Evolutionary conservation across 2,329 filamentous ascomycete genomes (phyloP).

Genomic region (Leptographium flavum): DNA sequence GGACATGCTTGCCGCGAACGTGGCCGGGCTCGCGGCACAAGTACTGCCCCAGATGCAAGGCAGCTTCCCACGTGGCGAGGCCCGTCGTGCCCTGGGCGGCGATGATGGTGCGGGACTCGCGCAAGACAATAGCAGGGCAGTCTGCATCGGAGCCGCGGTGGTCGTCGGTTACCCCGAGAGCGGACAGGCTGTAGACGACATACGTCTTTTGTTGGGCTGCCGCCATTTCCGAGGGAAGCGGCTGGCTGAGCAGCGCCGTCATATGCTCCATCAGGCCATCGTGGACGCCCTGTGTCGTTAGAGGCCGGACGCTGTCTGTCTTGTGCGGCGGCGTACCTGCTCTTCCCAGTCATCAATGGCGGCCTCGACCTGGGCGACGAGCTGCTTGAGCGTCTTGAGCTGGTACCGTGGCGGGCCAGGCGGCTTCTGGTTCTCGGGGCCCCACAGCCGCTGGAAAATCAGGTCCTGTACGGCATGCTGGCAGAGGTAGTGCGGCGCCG

Average conservation of each 20-base stretch:
- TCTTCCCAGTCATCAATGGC: conserved; percentile 70
- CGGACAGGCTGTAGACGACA: background rate
- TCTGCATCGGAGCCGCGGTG: background rate
- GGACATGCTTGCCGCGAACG: conserved; percentile 40
- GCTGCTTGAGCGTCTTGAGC: conserved; percentile 55
- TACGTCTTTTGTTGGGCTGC: background rate
- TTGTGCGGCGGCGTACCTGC: conserved; percentile 56
- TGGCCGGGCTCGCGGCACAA: conserved; percentile 34
- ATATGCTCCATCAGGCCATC: background rate
- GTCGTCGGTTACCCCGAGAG: background rate
- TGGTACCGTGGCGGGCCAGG: conserved; percentile 54
- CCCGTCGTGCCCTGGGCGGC: conserved; percentile 61
- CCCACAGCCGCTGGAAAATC: conserved; percentile 45
- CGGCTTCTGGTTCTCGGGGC: conserved; percentile 21
- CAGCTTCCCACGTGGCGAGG: conserved; percentile 69
- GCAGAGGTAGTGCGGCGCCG: conserved; percentile 50
- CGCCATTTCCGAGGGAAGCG: background rate
- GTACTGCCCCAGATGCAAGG: conserved; percentile 57
- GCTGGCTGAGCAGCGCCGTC: background rate
- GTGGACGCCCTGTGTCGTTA: background rate
- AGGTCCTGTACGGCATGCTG: conserved; percentile 36
- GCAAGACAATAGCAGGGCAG: conserved; percentile 37
- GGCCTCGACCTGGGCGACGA: conserved; percentile 56
- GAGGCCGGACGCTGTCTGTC: no score
- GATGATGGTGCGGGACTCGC: conserved; percentile 56